Evolutionary conservation across 2,329 filamentous ascomycete genomes (phyloP).

Genomic region (Reticulascus tulasneorum): DNA sequence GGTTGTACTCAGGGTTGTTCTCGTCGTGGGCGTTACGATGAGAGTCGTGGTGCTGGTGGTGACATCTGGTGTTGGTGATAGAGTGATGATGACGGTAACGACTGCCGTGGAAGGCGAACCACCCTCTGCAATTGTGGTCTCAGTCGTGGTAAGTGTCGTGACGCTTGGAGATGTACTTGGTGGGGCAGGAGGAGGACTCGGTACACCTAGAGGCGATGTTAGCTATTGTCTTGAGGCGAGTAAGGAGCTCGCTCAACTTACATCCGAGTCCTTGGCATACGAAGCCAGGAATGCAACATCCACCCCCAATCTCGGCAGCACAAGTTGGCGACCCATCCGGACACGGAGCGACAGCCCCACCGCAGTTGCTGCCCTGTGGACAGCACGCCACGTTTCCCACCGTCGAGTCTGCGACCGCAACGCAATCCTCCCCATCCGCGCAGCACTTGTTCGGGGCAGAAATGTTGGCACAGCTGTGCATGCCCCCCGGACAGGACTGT

Average conservation of each 20-base stretch:
- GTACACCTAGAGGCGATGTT: constrained; percentile 26
- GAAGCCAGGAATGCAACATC: constrained; percentile 72
- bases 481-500: constrained; percentile 65
- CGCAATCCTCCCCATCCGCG: constrained; percentile 60
- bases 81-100: constrained; percentile 36
- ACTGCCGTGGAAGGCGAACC: constrained; percentile 35
- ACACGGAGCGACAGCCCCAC: constrained; percentile 60
- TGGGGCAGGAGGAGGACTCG: constrained; percentile 20
- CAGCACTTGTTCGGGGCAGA: constrained; percentile 71
- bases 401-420: constrained; percentile 56
- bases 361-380: constrained; percentile 59
- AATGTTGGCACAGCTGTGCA: constrained; percentile 60
- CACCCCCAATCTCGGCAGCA: constrained; percentile 61
- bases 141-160: constrained; percentile 34
- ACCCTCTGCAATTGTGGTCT: constrained; percentile 29
- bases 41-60: constrained; percentile 32
- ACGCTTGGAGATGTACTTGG: constrained; percentile 19
- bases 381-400: constrained; percentile 73
- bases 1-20: constrained; percentile 26
- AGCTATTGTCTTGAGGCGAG: constrained; percentile 7
- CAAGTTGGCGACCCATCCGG: constrained; percentile 61
- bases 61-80: constrained; percentile 29
- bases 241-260: constrained; percentile 33
- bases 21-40: constrained; percentile 30
- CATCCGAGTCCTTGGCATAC: constrained; percentile 68